Evolutionary conservation across 2,329 filamentous ascomycete genomes (phyloP), one percentile per base, ranked within the genome.

Genomic region (Aureobasidium sp.): DNA sequence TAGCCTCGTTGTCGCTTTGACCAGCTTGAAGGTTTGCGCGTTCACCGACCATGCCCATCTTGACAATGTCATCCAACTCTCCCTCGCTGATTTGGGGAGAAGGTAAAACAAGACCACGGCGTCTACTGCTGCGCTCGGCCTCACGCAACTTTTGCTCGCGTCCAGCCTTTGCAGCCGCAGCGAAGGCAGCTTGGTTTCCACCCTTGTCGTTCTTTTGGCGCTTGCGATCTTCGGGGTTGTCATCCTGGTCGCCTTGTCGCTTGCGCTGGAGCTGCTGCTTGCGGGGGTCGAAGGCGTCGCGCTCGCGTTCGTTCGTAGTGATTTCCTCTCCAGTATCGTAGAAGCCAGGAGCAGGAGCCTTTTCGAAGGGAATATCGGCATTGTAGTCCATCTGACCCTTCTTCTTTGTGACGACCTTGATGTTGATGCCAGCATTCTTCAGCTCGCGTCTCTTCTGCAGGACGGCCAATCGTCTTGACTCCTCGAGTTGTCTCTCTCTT

Each of bases 311-410:
- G 73, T 99, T 99, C 67, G 81, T 82, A 5, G 79, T 76, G 67
- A 89, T 79, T 72, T 99, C 94, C 15, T 97, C 91, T 3, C 80
- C 80, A 0, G 94, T 99, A 72, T 99, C 93, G 76, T 93, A 96
- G 73, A 99, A 99, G 14, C 94, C 94, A 24, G 86, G 79, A 0
- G 89, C 88, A 0, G 94, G 87, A 66, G 90, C 89, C 75, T 94
- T 97, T 74, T 99, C 94, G 67, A 99, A 97, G 0, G 94, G 94
- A 66, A 99, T 96, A 69, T 99, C 94, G 69, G 94, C 94, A 75
- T 99, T 99, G 79, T 99, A 99, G 75, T 99, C 94, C 91, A 99
- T 99, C 78, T 97, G 88, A 0, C 94, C 94, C 79, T 91, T 87
- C 79, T 97, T 97, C 64, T 89, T 85, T 15, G 89, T 94, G 2